A percentile compares a stretch with the other conserved stretches of the same genome.
These are phyloP conservation scores for Pseudozyma sp. DNA, from an alignment of 1,284 basidiomycete species.

Conservation along the genomic window DNA sequence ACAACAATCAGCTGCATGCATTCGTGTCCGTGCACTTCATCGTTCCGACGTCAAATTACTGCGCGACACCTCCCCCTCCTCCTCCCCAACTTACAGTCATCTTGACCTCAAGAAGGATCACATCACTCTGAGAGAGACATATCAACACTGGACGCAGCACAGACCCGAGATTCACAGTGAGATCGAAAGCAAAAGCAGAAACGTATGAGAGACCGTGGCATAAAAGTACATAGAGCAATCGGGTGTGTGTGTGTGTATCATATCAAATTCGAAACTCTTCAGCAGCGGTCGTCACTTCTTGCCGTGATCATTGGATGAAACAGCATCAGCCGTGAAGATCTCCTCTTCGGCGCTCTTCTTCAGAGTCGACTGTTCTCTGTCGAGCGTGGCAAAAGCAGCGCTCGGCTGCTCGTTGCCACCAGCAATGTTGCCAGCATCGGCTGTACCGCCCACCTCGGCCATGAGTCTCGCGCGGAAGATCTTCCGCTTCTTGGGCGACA, in stretches of 20 bases:
- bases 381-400: slow-evolving; percentile 17
- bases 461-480: slow-evolving; percentile 36
- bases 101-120: no score
- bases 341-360: slow-evolving; percentile 22
- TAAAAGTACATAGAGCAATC: slow-evolving; percentile 5
- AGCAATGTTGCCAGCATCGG: slow-evolving; percentile 10
- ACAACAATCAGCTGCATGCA: no score
- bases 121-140: no score
- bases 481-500: slow-evolving; percentile 47
- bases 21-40: no score
- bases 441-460: slow-evolving; percentile 39
- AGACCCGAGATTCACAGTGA: no score
- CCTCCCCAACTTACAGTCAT: no score
- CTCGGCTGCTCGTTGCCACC: neutral
- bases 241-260: neutral
- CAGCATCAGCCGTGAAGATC: slow-evolving; percentile 19
- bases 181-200: neutral
- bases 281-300: slow-evolving; percentile 9
- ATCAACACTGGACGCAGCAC: no score
- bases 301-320: slow-evolving; percentile 14
- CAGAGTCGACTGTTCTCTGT: slow-evolving; percentile 13
- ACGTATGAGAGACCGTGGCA: slow-evolving; percentile 4
- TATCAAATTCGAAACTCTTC: no score
- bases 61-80: no score
- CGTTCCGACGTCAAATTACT: no score